Conservation (phyloP, 2,329 filamentous ascomycete genomes). For the Fusarium virguliforme region DNA sequence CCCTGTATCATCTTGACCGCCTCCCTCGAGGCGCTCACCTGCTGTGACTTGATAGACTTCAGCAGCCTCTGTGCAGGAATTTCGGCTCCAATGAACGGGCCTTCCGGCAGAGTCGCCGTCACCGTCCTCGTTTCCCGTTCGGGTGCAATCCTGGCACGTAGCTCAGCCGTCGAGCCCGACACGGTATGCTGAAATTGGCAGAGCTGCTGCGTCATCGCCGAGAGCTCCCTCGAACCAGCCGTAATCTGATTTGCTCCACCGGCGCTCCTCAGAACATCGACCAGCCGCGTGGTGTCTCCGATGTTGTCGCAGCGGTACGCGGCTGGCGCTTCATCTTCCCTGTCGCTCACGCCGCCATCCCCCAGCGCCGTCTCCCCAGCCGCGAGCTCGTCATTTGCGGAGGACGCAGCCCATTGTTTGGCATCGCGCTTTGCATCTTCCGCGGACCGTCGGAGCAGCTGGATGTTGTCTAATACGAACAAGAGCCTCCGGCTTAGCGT, state of each 20-base stretch:
- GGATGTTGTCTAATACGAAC: conserved; percentile 1
- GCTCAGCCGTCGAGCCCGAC: not conserved
- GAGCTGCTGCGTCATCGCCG: not conserved
- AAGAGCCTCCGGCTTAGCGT: not conserved
- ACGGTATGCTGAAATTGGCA: not conserved
- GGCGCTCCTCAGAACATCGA: conserved; percentile 2
- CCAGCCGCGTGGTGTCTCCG: not conserved
- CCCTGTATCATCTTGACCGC: too few species aligned
- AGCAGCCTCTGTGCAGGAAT: not conserved
- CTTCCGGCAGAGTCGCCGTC: not conserved
- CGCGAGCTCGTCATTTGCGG: not conserved
- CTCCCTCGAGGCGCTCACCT: too few species aligned
- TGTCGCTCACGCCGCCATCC: not conserved
- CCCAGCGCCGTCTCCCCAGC: not conserved
- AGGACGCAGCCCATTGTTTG: not conserved
- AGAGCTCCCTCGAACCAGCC: conserved; percentile 3
- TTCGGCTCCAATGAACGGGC: not conserved
- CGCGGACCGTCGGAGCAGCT: conserved; percentile 6
- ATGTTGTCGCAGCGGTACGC: not conserved
- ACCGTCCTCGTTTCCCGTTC: not conserved
- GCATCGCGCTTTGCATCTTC: conserved; percentile 4
- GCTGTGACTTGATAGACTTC: too few species aligned
- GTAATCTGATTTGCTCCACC: not conserved
- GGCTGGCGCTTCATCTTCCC: not conserved
- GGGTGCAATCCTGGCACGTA: not conserved